Percentiles rank a stretch among this genome's conserved stretches.
phyloP scores from a whole-genome alignment of 768 basidiomycete genomes.

The Pleurotus ostreatus region DNA sequence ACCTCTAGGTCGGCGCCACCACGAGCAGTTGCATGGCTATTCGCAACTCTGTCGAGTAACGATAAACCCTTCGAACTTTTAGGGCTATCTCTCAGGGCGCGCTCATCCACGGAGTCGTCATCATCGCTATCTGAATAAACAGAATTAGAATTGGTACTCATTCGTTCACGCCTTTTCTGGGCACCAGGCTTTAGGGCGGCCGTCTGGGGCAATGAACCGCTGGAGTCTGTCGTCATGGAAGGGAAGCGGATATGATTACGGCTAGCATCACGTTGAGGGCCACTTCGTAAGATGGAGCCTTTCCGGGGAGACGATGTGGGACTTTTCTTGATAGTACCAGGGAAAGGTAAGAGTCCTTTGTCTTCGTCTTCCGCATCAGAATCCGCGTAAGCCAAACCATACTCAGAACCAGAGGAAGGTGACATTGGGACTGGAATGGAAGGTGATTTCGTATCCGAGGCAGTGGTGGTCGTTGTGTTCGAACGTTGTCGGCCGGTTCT shows the following conservation, averaged over 20 bases:
- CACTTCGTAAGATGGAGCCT: slow-evolving; percentile 21
- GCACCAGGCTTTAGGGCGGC: not conserved
- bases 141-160: slow-evolving; percentile 3
- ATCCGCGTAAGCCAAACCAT: slow-evolving; percentile 48
- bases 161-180: not conserved
- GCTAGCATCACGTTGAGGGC: slow-evolving; percentile 14
- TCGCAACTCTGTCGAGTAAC: not conserved
- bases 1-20: slow-evolving; percentile 29
- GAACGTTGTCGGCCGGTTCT: slow-evolving; percentile 4
- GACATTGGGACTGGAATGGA: slow-evolving; percentile 17
- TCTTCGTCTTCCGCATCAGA: slow-evolving; percentile 39
- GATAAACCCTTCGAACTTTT: not conserved
- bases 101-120: not conserved
- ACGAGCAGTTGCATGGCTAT: not conserved
- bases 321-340: slow-evolving; percentile 17
- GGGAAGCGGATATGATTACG: slow-evolving; percentile 7
- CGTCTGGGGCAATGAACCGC: not conserved
- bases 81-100: not conserved
- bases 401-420: slow-evolving; percentile 40
- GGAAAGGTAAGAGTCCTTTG: slow-evolving; percentile 12
- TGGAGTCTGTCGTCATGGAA: not conserved
- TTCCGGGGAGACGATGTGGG: slow-evolving; percentile 18
- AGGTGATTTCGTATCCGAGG: not conserved
- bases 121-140: slow-evolving; percentile 1
- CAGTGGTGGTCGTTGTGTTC: slow-evolving; percentile 1